Conservation (phyloP, 768 basidiomycete species). For the Termitomyces sp. region DNA sequence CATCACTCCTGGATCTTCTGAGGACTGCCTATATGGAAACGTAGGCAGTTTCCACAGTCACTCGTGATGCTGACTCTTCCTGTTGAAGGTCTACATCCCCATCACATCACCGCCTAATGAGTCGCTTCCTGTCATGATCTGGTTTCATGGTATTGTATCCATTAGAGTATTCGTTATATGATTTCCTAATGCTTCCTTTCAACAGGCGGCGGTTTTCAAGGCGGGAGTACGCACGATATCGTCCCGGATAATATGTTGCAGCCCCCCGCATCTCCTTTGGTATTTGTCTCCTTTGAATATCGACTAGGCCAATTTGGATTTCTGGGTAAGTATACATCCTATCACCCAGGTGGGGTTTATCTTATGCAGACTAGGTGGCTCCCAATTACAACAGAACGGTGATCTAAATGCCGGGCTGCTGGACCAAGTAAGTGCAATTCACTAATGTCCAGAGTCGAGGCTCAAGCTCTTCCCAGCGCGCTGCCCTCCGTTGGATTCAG, state of each 20-base stretch:
- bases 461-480: constrained; percentile 16
- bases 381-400: constrained; percentile 25
- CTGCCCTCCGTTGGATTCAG: constrained; percentile 32
- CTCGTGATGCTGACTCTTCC: background rate
- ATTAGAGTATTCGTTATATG: background rate
- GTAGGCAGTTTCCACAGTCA: constrained; percentile 15
- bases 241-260: constrained; percentile 26
- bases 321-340: constrained; percentile 20
- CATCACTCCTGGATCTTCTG: constrained; percentile 24
- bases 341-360: background rate
- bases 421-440: constrained; percentile 26
- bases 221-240: constrained; percentile 26
- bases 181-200: background rate
- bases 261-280: constrained; percentile 25
- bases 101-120: constrained; percentile 14
- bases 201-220: constrained; percentile 37
- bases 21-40: constrained; percentile 40
- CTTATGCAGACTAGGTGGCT: constrained; percentile 22
- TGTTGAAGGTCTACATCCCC: constrained; percentile 28
- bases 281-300: constrained; percentile 38
- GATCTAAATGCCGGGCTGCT: constrained; percentile 31
- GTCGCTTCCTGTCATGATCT: constrained; percentile 33
- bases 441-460: background rate
- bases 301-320: constrained; percentile 37
- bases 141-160: constrained; percentile 29